Base-by-base conservation (phyloP, 129 eudicot genomes). In the Ambrosia artemisiifolia region DNA sequence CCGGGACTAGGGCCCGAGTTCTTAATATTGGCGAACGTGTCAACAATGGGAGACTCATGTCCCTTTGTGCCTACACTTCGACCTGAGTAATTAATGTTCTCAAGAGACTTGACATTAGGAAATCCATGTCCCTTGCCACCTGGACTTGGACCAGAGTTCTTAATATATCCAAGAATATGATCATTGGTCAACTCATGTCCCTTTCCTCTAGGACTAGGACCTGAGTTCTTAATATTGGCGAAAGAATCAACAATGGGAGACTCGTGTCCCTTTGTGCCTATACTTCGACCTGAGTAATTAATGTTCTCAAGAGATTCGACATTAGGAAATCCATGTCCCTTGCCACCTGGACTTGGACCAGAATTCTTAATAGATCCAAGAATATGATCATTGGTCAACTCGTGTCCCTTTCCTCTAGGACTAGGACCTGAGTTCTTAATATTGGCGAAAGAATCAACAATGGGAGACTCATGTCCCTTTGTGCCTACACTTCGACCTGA, bases 141-240 rank as follows among this genome's bases (percentile, higher is more conserved):
- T 0, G 73, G 18, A 69, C 80, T 34, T 11, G 83, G 83, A 11
- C 83, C 85, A 7, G 85, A 81, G 48, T 81, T 80, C 77, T 78
- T 87, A 59, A 84, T 55, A 6, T 73, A 65, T 4, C 76, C 83
- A 3, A 84, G 53, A 67, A 76, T 17, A 30, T 20, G n/a, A 53
- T 54, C 74, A 47, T 6, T 40, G 1, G n/a, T 33, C 35, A 67
- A 78, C 2, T 1, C 57, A 0, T 84, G 83, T n/a, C 87, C 74
- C 49, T 34, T 51, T 54, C 64, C 64, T 33, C 50, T 35, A 2
- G 35, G 50, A 53, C 64, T 35, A 2, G 74, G 74, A 11, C 74
- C 74, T 0, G 63, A 51, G 64, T 69, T 69, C 49, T 53, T 53
- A 12, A 54, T 69, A 69, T 32, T 18, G 1, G 3, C 16, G n/a